phyloP scores from a whole-genome alignment of 169 alveolate species.

The Neospora caninum region DNA sequence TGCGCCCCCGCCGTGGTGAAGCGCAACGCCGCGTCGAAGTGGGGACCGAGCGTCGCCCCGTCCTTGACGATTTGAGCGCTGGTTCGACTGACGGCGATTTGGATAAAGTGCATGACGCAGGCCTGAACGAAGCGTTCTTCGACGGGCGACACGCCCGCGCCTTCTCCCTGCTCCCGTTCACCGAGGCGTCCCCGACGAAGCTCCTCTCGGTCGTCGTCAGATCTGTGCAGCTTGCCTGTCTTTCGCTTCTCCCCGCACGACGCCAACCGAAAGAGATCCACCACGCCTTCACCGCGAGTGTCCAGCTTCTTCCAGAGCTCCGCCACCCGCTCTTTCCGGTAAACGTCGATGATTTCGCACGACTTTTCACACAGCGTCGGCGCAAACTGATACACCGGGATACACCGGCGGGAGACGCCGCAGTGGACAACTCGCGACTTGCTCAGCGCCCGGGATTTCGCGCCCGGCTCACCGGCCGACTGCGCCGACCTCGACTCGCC shows the following conservation, averaged over 20 bases:
- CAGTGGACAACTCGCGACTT: neutral
- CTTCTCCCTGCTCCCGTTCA: neutral
- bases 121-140: slow-evolving; percentile 34
- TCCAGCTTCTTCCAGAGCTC: slow-evolving; percentile 33
- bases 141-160: neutral
- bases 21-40: neutral
- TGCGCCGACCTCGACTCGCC: neutral
- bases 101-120: neutral
- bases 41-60: slow-evolving; percentile 9
- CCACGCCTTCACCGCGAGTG: neutral
- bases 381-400: slow-evolving; percentile 34
- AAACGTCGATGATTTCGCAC: slow-evolving; percentile 14
- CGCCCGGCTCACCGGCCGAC: neutral
- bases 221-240: neutral
- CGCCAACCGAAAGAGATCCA: slow-evolving; percentile 23
- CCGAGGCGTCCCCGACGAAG: neutral
- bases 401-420: slow-evolving; percentile 25
- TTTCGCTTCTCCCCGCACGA: neutral
- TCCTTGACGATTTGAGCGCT: neutral
- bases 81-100: slow-evolving; percentile 2
- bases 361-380: slow-evolving; percentile 50
- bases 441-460: neutral
- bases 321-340: slow-evolving; percentile 6
- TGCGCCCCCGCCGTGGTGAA: neutral
- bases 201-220: neutral